Conservation (phyloP, 768 basidiomycete genomes). For the Mycena maculata region DNA sequence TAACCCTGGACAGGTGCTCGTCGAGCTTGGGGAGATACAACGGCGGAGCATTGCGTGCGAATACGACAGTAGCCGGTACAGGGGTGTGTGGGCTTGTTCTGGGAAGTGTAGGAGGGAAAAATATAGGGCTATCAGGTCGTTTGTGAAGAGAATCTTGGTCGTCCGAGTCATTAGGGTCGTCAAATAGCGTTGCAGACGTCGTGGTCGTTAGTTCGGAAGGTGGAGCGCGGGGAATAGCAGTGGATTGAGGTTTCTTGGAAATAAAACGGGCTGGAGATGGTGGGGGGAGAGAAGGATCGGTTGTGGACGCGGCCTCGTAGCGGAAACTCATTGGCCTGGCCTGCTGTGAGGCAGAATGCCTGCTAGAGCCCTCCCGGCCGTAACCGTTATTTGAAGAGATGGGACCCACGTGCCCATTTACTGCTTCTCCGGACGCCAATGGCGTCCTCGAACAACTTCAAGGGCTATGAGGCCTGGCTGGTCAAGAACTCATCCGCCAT, state of each 20-base stretch:
- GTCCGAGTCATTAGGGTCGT: slow-evolving; percentile 32
- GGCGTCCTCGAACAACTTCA: slow-evolving; percentile 60
- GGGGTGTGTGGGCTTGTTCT: slow-evolving; percentile 51
- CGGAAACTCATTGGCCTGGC: too few species aligned
- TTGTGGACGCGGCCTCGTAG: slow-evolving; percentile 11
- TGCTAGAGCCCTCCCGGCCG: too few species aligned
- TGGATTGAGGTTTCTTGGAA: neutral
- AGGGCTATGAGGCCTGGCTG: slow-evolving; percentile 86
- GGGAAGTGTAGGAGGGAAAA: neutral
- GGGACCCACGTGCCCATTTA: neutral
- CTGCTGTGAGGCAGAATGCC: too few species aligned
- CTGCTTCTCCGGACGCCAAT: slow-evolving; percentile 48
- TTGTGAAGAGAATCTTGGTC: slow-evolving; percentile 27
- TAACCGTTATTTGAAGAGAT: too few species aligned
- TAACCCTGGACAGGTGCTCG: slow-evolving; percentile 61
- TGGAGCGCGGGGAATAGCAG: neutral
- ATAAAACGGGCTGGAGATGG: slow-evolving; percentile 32
- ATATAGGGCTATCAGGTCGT: neutral
- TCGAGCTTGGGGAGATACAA: slow-evolving; percentile 74
- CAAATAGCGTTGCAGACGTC: slow-evolving; percentile 33
- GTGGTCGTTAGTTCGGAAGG: slow-evolving; percentile 29
- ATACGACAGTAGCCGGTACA: slow-evolving; percentile 66
- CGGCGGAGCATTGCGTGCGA: slow-evolving; percentile 68
- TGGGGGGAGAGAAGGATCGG: slow-evolving; percentile 5
- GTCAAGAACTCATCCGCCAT: slow-evolving; percentile 88